Base-by-base conservation (phyloP, 2,329 filamentous ascomycete species). In the Beauveria pseudobassiana region DNA sequence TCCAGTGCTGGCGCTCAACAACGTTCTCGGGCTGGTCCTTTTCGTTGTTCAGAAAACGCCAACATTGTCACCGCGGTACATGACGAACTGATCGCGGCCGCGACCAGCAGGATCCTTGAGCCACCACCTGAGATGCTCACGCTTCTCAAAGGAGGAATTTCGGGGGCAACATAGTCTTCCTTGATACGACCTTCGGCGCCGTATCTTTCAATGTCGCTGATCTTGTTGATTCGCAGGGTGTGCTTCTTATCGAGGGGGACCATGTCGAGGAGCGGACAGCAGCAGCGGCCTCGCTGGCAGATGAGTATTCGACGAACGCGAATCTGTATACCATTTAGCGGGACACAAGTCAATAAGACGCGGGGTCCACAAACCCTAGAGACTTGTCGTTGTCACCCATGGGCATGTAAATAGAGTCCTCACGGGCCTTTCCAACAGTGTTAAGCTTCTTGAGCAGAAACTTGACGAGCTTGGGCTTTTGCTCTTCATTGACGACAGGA, bases 31-130 rank as follows among this genome's bases (percentile, higher is more conserved):
- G 92, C 24, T 82, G 77, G 64, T 97, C 93, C 77, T 89, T 93
- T 78, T 96, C 95, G 81, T 96, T 96, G 80, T 98, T 98, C 93
- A 99, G 82, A 90, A 96, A 6, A 99, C 89, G 63, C 92, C 93
- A 43, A 99, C 95, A 65, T 88, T 89, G 59, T 99, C 95, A 68
- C 88, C 90, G 59, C 91, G 88, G 81, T 90, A 97, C 85, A 98
- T 92, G 74, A 90, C 90, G 70, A 98, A 95, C 80, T 99, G 93
- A 74, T 99, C 95, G 65, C 95, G 87, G 67, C 91, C 91, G 67
- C 91, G 91, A 59, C 82, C 85, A 61, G 80, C 80, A 63, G 88
- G 81, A 72, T 99, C 95, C 67, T 88, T 89, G 69, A 99, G 81
- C 87, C 92, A 99, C 74, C 90, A 98, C 73, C 93, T 86, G 70